Conservation (phyloP, 768 basidiomycete species). For the Auriscalpium vulgare region DNA sequence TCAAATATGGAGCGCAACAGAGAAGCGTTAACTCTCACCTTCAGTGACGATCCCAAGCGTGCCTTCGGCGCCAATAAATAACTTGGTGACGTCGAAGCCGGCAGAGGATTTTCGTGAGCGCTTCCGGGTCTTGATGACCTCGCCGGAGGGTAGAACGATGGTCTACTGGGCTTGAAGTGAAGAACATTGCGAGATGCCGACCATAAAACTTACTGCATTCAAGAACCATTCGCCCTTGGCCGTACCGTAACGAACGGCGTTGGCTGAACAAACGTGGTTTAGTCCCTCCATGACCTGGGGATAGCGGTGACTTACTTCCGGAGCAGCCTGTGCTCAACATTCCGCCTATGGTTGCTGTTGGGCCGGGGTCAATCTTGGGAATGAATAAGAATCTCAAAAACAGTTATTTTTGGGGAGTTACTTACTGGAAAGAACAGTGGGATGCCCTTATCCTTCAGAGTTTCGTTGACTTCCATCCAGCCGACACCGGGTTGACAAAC, state of each 20-base stretch:
- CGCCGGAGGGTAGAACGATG: conserved; percentile 80
- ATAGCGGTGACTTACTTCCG: conserved; percentile 46
- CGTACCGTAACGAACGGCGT: conserved; percentile 82
- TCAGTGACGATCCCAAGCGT: conserved; percentile 89
- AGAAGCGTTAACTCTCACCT: conserved; percentile 29
- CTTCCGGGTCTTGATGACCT: conserved; percentile 83
- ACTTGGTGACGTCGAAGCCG: conserved; percentile 77
- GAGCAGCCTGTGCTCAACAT: conserved; percentile 86
- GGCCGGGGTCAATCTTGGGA: conserved; percentile 63
- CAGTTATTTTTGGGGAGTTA: not conserved
- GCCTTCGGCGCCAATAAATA: conserved; percentile 80
- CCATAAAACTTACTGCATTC: conserved; percentile 48
- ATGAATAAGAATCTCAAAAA: no score
- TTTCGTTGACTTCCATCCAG: conserved; percentile 70
- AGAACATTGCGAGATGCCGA: not conserved
- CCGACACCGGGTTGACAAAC: conserved; percentile 67
- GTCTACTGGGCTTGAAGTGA: conserved; percentile 39
- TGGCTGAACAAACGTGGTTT: conserved; percentile 35
- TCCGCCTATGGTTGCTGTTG: conserved; percentile 76
- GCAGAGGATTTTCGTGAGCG: conserved; percentile 79
- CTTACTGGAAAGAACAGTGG: conserved; percentile 77
- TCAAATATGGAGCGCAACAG: not conserved
- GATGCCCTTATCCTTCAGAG: conserved; percentile 59
- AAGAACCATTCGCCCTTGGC: conserved; percentile 89
- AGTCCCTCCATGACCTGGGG: not conserved